A percentile compares a stretch with the other conserved stretches of the same genome.
phyloP scores from a whole-genome alignment of 768 basidiomycete genomes.

The Dacryopinax primogenitus region DNA sequence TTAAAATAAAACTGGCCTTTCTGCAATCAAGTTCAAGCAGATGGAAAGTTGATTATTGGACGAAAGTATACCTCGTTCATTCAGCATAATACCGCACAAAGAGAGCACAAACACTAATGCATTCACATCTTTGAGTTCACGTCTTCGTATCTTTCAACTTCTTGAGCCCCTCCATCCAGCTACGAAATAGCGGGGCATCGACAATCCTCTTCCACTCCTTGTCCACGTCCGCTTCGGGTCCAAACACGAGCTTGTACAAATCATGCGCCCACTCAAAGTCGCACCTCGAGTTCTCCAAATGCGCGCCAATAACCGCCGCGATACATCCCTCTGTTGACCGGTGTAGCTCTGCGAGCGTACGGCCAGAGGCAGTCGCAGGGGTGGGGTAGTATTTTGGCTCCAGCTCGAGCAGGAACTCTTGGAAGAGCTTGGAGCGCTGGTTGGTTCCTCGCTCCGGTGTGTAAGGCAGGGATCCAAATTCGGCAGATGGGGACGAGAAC shows the following conservation, averaged over 20 bases:
- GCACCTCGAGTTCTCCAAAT: not conserved
- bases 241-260: not conserved
- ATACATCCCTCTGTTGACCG: not conserved
- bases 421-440: not conserved
- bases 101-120: not conserved
- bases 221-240: not conserved
- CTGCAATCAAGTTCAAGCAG: too few relatives aligned
- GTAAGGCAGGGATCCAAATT: not conserved
- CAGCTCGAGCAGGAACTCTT: not conserved
- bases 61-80: not conserved
- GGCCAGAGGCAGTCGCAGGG: not conserved
- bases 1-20: too few relatives aligned
- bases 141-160: not conserved
- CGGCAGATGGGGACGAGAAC: not conserved
- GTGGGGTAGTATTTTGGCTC: not conserved
- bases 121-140: not conserved
- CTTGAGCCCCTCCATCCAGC: not conserved
- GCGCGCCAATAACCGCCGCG: not conserved
- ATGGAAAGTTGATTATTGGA: not conserved
- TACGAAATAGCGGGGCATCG: not conserved
- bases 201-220: not conserved
- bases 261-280: not conserved
- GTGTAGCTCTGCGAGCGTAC: not conserved
- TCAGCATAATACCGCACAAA: not conserved
- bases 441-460: not conserved